These are phyloP conservation scores for Phytophthora hibernalis DNA, from an alignment of 352 stramenopile species.

Conservation along the genomic window DNA sequence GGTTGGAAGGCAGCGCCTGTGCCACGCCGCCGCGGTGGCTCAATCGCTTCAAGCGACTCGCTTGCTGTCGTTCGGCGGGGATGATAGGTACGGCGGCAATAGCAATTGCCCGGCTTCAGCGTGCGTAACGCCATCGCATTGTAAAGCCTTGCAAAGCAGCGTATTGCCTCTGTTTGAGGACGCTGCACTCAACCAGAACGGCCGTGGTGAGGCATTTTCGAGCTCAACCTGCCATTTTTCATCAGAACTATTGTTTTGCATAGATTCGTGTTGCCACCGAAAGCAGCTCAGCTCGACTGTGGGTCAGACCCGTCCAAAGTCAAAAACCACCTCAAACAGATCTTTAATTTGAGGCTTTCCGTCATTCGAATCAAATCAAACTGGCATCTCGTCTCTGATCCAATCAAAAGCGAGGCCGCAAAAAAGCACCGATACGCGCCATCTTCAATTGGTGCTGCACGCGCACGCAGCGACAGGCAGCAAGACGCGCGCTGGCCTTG, in stretches of 20 bases:
- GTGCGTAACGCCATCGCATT: conserved; percentile 5
- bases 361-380: conserved; percentile 11
- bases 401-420: conserved; percentile 28
- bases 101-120: background rate
- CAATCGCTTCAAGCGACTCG: background rate
- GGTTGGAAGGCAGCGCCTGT: background rate
- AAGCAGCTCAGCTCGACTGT: too few species aligned
- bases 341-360: background rate
- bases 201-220: background rate
- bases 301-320: too few species aligned
- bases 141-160: conserved; percentile 21
- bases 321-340: background rate
- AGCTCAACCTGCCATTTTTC: background rate
- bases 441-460: conserved; percentile 25
- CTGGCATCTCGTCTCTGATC: conserved; percentile 10
- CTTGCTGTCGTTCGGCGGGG: too few species aligned
- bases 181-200: background rate
- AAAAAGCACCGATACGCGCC: conserved; percentile 17
- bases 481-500: conserved; percentile 14
- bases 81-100: conserved; percentile 26
- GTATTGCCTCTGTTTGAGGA: conserved; percentile 11
- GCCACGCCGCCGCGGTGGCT: conserved; percentile 4
- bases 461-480: conserved; percentile 10
- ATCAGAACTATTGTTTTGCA: background rate
- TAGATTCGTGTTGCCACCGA: background rate